Conservation (phyloP, 305 asterid genomes). For the Fraxinus albicans region DNA sequence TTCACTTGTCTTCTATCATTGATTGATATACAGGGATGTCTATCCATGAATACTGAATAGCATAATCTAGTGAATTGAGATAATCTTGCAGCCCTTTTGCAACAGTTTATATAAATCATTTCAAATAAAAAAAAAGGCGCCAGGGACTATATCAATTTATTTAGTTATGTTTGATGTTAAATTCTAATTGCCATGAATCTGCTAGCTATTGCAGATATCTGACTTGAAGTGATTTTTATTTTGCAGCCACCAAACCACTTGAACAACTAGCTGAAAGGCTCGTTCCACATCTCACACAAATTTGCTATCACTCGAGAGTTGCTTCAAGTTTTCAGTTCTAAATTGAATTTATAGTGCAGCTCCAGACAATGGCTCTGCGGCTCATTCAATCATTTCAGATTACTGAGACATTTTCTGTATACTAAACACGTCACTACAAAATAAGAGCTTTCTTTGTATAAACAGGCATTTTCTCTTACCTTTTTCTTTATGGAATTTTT, state of each 20-base stretch:
- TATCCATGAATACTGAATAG: background rate
- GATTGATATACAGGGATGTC: background rate
- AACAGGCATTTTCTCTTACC: constrained; percentile 12
- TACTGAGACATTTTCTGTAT: background rate
- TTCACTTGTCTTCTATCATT: background rate
- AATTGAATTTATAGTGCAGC: background rate
- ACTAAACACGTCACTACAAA: constrained; percentile 3
- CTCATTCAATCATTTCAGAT: constrained; percentile 9
- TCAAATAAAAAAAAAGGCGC: background rate
- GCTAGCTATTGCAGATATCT: background rate
- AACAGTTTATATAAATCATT: background rate
- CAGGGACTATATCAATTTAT: background rate
- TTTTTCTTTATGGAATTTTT: constrained; percentile 19
- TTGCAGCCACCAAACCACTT: constrained; percentile 45
- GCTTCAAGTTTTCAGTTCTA: background rate
- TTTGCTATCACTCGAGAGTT: background rate
- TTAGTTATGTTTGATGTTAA: background rate
- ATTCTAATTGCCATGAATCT: background rate
- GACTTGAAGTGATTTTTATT: background rate
- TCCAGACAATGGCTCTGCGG: background rate
- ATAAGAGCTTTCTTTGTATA: constrained; percentile 16
- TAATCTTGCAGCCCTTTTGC: background rate
- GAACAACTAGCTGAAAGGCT: background rate
- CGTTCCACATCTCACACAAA: constrained; percentile 7
- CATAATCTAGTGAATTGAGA: background rate